These are phyloP conservation scores for Nakazawaea wickerhamii DNA, from an alignment of 805 yeast genomes.

Conservation along the genomic window DNA sequence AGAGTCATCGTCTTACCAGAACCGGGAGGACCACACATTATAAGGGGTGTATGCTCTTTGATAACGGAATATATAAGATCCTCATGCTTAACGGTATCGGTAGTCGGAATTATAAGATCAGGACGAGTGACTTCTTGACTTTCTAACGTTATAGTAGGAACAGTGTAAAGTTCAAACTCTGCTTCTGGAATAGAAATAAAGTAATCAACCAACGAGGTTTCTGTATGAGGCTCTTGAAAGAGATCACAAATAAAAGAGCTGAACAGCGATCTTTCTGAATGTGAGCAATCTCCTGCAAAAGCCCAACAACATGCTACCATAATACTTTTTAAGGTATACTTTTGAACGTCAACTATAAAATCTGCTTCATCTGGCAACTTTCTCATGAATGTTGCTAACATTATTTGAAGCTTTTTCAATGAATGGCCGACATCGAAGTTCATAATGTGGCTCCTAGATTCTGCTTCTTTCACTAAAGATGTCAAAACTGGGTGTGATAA, in stretches of 20 bases:
- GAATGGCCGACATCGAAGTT: constrained; percentile 32
- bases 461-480: too few relatives aligned
- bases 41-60: constrained; percentile 49
- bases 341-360: constrained; percentile 22
- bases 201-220: constrained; percentile 31
- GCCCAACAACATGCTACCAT: constrained; percentile 53
- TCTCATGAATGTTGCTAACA: constrained; percentile 33
- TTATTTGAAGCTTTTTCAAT: constrained; percentile 32
- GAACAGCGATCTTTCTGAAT: constrained; percentile 31
- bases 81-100: constrained; percentile 71
- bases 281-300: constrained; percentile 51
- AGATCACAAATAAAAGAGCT: constrained; percentile 19
- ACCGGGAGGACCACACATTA: constrained; percentile 95
- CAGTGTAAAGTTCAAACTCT: constrained; percentile 37
- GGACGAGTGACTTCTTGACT: constrained; percentile 56
- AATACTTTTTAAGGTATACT: constrained; percentile 29
- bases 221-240: constrained; percentile 13
- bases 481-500: too few relatives aligned
- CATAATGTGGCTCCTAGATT: constrained; percentile 45
- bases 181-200: constrained; percentile 40
- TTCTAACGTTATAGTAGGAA: constrained; percentile 43
- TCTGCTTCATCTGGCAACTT: constrained; percentile 16
- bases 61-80: constrained; percentile 50
- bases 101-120: constrained; percentile 67
- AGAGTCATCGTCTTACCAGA: constrained; percentile 95